Percentiles rank a stretch among this genome's conserved stretches.
Conservation (phyloP, 805 yeast species). For the Blastobotrys peoriensis region DNA sequence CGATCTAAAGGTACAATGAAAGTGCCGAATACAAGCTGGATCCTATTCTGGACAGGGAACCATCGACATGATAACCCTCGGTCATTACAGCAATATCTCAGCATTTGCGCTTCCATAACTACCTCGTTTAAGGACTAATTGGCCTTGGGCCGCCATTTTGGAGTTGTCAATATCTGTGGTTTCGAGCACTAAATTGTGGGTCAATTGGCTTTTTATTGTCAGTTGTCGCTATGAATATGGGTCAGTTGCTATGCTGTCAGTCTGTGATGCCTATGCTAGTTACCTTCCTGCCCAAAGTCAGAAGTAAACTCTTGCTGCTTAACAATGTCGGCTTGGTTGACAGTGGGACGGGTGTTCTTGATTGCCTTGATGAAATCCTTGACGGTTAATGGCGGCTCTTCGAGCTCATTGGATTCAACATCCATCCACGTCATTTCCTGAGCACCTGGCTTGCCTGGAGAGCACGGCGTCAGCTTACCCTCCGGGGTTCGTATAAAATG, state of each 20-base stretch:
- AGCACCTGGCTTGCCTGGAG: constrained; percentile 92
- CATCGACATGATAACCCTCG: constrained; percentile 23
- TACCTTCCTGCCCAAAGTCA: constrained; percentile 98
- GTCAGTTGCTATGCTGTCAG: too few relatives aligned
- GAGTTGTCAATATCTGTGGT: too few relatives aligned
- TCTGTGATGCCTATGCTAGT: constrained; percentile 31
- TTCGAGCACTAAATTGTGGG: too few relatives aligned
- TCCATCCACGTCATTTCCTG: constrained; percentile 91
- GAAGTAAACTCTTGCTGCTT: constrained; percentile 83
- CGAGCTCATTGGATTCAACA: constrained; percentile 78
- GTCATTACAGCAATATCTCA: constrained; percentile 42
- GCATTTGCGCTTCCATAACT: constrained; percentile 49
- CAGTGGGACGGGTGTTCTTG: constrained; percentile 90
- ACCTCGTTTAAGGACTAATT: constrained; percentile 41
- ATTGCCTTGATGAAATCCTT: constrained; percentile 93
- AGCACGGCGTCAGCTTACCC: constrained; percentile 75
- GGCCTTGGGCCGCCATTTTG: too few relatives aligned
- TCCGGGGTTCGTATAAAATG: constrained; percentile 60
- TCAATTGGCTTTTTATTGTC: too few relatives aligned
- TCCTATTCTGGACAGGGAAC: constrained; percentile 40
- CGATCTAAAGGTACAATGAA: constrained; percentile 67
- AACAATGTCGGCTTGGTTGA: constrained; percentile 72
- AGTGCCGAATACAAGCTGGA: constrained; percentile 37
- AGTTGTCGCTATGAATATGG: too few relatives aligned
- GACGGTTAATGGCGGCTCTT: constrained; percentile 82